These are phyloP conservation scores for Pichia gijzeniarum DNA, from an alignment of 805 yeast genomes.

Conservation along the genomic window DNA sequence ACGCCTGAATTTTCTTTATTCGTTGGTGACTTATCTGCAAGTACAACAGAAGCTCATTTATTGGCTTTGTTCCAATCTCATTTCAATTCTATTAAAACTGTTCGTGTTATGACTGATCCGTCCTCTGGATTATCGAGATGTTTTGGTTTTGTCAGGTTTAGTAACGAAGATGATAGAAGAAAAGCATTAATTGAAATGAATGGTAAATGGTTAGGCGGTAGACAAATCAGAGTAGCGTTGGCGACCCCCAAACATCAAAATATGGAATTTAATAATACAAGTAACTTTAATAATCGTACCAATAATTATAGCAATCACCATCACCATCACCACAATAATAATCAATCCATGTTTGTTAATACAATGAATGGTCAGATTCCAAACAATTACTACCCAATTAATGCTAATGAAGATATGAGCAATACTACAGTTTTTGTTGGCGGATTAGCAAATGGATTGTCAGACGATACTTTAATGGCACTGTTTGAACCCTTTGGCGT, in stretches of 20 bases:
- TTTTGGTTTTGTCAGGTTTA: conserved; percentile 75
- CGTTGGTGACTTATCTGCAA: conserved; percentile 78
- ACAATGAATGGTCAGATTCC: conserved; percentile 1
- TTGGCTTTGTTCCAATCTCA: conserved; percentile 63
- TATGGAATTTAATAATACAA: conserved; percentile 13
- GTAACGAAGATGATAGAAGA: conserved; percentile 61
- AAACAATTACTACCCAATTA: not conserved
- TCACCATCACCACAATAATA: too few relatives aligned
- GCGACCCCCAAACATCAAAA: conserved; percentile 63
- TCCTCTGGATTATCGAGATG: conserved; percentile 71
- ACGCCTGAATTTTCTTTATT: conserved; percentile 72
- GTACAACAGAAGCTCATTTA: conserved; percentile 74
- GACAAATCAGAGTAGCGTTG: conserved; percentile 68
- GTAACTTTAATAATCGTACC: not conserved
- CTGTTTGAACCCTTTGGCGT: conserved; percentile 71
- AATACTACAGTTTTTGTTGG: conserved; percentile 72
- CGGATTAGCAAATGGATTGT: conserved; percentile 58
- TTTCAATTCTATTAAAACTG: conserved; percentile 66
- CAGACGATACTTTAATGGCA: conserved; percentile 53
- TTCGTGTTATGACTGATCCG: conserved; percentile 82
- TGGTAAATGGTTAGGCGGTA: conserved; percentile 74
- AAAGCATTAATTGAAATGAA: conserved; percentile 69
- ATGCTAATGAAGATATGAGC: conserved; percentile 43
- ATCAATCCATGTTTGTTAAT: conserved; percentile 12
- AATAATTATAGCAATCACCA: not conserved